A percentile compares a stretch with the other conserved stretches of the same genome.
These are phyloP conservation scores for Camillea tinctor DNA, from an alignment of 2,329 filamentous ascomycete species.

Conservation along the genomic window DNA sequence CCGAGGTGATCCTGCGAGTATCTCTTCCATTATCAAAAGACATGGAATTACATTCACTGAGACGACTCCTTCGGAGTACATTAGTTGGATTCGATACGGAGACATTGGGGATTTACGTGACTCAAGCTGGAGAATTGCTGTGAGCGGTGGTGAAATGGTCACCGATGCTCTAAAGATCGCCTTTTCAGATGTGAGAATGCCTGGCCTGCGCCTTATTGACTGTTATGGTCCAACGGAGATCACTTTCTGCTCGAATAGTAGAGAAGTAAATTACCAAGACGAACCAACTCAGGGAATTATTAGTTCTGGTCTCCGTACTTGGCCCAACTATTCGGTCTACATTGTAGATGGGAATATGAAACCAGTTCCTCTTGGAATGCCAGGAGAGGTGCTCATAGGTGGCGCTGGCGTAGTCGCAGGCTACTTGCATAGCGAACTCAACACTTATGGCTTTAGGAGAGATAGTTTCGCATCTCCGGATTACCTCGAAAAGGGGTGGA, in stretches of 20 bases:
- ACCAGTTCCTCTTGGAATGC: slow-evolving; percentile 34
- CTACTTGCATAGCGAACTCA: slow-evolving; percentile 36
- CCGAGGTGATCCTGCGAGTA: background rate
- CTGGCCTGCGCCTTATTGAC: slow-evolving; percentile 19
- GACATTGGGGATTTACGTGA: background rate
- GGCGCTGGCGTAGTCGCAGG: slow-evolving; percentile 42
- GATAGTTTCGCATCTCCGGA: slow-evolving; percentile 22
- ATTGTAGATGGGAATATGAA: slow-evolving; percentile 38
- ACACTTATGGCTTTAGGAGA: slow-evolving; percentile 2
- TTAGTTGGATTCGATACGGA: background rate
- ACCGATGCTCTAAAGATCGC: background rate
- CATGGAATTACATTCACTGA: background rate
- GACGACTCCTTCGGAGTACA: background rate
- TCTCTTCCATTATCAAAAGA: background rate
- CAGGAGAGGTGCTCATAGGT: slow-evolving; percentile 43
- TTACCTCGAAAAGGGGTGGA: slow-evolving; percentile 23
- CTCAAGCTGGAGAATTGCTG: slow-evolving; percentile 12
- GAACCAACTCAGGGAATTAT: background rate
- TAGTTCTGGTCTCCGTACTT: background rate
- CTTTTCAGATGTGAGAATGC: slow-evolving; percentile 5
- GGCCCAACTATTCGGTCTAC: slow-evolving; percentile 37
- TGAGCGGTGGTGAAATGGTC: slow-evolving; percentile 8
- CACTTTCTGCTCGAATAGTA: background rate
- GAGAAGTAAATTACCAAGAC: background rate
- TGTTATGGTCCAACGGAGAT: slow-evolving; percentile 30